Evolutionary conservation across 768 basidiomycete genomes (phyloP).

Genomic region (Kwoniella shandongensis): DNA sequence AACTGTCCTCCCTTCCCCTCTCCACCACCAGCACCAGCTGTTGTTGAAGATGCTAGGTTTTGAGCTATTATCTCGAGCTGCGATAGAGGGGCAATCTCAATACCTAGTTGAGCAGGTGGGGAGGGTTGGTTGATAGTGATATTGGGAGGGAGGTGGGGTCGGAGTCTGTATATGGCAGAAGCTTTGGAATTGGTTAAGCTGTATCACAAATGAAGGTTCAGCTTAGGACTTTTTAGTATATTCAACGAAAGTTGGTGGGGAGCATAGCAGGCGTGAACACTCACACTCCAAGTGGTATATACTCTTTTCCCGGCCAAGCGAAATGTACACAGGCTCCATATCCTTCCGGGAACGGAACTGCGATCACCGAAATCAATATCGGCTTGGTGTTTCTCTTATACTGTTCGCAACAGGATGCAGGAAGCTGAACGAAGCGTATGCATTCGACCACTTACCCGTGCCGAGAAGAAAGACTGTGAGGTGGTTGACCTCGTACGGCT

Average conservation of each 20-base stretch:
- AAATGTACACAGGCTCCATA: conserved; percentile 52
- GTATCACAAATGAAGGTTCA: neutral
- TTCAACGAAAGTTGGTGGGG: conserved; percentile 3
- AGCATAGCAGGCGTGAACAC: conserved; percentile 8
- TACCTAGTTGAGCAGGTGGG: conserved; percentile 46
- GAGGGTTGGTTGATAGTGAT: neutral
- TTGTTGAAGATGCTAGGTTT: neutral
- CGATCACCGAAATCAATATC: neutral
- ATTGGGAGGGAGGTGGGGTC: conserved; percentile 34
- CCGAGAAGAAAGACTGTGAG: conserved; percentile 51
- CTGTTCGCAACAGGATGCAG: neutral
- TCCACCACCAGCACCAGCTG: conserved; percentile 1
- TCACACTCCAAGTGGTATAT: conserved; percentile 49
- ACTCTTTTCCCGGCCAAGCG: conserved; percentile 50
- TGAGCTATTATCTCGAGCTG: conserved; percentile 33
- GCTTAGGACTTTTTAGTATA: neutral
- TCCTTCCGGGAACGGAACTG: conserved; percentile 52
- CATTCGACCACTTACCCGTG: conserved; percentile 32
- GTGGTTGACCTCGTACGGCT: conserved; percentile 51
- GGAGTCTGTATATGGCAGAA: conserved; percentile 47
- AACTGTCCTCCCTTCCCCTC: conserved; percentile 35
- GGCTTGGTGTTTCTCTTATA: neutral
- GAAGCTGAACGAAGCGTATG: neutral
- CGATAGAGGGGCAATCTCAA: conserved; percentile 45
- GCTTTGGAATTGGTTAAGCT: conserved; percentile 48